phyloP scores from a whole-genome alignment of 176 grass and related monocot genomes.

The Dendrocalamus sinicus region DNA sequence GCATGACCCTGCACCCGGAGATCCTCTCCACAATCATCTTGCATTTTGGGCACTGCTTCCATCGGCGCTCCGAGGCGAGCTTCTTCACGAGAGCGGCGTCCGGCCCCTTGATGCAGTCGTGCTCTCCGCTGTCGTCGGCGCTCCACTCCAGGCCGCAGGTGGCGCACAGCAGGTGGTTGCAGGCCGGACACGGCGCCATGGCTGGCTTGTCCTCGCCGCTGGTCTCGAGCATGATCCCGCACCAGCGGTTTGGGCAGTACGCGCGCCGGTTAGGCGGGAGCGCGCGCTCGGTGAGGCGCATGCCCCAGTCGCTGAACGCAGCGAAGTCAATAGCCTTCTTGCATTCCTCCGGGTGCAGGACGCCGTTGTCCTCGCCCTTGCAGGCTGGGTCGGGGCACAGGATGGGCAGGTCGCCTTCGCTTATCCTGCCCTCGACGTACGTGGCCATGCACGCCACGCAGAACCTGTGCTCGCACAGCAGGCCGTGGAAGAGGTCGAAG shows the following conservation, averaged over 20 bases:
- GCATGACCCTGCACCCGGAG: conserved; percentile 19
- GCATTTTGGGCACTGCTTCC: conserved; percentile 49
- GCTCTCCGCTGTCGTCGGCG: background rate
- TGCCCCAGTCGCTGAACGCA: conserved; percentile 48
- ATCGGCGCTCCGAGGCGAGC: conserved; percentile 22
- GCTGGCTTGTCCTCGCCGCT: background rate
- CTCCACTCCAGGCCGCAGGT: conserved; percentile 43
- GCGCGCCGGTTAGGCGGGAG: conserved; percentile 13
- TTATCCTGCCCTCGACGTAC: conserved; percentile 46
- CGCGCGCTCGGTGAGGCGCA: conserved; percentile 41
- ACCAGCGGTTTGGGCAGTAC: conserved; percentile 51
- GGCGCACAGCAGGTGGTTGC: conserved; percentile 41
- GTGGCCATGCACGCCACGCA: conserved; percentile 49
- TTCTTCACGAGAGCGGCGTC: background rate
- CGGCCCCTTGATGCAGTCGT: conserved; percentile 31
- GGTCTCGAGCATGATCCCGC: conserved; percentile 35
- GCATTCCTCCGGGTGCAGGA: conserved; percentile 50
- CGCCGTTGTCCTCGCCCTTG: background rate
- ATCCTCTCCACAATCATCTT: conserved; percentile 27
- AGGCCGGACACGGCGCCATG: conserved; percentile 41
- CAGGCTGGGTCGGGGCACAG: conserved; percentile 49
- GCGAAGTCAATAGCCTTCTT: conserved; percentile 44
- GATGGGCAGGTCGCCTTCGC: conserved; percentile 26
- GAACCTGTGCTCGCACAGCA: conserved; percentile 51
- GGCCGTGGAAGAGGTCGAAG: conserved; percentile 41